Base-by-base conservation (phyloP, 768 basidiomycete genomes). In the Phylloporus sp. region DNA sequence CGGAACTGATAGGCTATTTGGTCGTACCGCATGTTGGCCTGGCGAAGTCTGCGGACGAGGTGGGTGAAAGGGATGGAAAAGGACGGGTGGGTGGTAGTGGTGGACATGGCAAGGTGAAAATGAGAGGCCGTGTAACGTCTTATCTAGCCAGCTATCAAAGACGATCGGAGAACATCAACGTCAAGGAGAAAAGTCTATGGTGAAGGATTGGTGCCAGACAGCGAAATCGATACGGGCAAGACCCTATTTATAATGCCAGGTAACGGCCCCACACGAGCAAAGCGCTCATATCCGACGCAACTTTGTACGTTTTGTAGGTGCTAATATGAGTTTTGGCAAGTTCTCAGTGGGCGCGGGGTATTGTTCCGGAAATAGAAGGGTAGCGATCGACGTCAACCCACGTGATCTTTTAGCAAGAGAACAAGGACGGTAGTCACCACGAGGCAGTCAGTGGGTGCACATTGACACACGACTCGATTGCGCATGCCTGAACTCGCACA, bases 21-120 rank as follows among this genome's bases (percentile, higher is more conserved):
- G 26, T 53, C 33, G 59, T 75, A 73, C 38, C 66, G 71, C 4
- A 52, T 57, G 59, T 79, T 80, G 36, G 79, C 67, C 22, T 56
- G 49, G 15, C 68, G 71, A 31, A 80, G 67, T 44, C 69, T 71
- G 44, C 51, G 48, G 29, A 71, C 52, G 57, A 80, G 65, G 49
- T 74, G 69, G 6, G 49, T 46, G 42, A 71, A 57, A 48, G 40
- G 32, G 33, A 55, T 59, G 58, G 54, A 56, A 44, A 54, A 59
- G 37, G 48, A 52, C 38, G 50, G 67, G 5, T 41, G 27, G 38
- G 50, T 34, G 14, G 29, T 15, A 15, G 21, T 6, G 21, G 22
- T 27, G 8, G 46, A 39, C 43, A 44, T 48, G 46, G 20, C 18
- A 20, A 4, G 33, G 2, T 6, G 0, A 20, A n/a, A 24, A 10